Evolutionary conservation across 306 rosid species (phyloP), one percentile per base, ranked within the genome.

Genomic region (Pueraria montana): DNA sequence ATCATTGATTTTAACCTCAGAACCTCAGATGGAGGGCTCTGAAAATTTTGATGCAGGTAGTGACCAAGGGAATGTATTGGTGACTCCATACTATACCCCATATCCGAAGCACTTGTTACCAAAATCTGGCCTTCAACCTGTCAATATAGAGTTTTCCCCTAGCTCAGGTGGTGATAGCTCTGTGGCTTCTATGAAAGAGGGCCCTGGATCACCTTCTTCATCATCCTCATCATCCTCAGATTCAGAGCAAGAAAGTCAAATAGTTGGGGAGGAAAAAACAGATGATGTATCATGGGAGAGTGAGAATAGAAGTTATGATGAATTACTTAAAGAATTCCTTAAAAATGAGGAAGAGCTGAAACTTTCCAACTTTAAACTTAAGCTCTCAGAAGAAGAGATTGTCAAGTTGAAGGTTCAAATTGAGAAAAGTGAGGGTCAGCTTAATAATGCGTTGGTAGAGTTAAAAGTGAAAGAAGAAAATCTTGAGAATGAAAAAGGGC

Each of bases 81-180:
- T 16, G 58, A 91, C 91, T 83, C 95, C 94, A 13, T 86, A 89
- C 77, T 85, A 80, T 49, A 91, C 92, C 78, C 95, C 94, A 4
- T 80, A 87, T 62, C 85, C 63, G 49, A 91, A 90, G 84, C 80
- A 64, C 45, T 58, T 67, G 20, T 56, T 71, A 77, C 86, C n/a
- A 2, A 82, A 81, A 68, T 79, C 87, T 27, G 84, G 72, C 67
- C 65, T 53, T 87, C 83, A 87, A 71, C 62, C 78, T 59, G 83
- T 84, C 77, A 81, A 58, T 11, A 56, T 91, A 62, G 91, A 90
- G 26, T 73, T 89, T 18, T 86, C 92, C 36, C 87, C 82, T 48
- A 88, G 84, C 77, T 89, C 93, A 8, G 91, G 84, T 11, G 84
- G 86, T 72, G 87, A 86, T 75, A 86, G 89, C 87, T 87, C 92